Percentiles rank a stretch among this genome's conserved stretches.
These are phyloP conservation scores for Davidsoniella eucalypti DNA, from an alignment of 2,329 filamentous ascomycete species.

Conservation along the genomic window DNA sequence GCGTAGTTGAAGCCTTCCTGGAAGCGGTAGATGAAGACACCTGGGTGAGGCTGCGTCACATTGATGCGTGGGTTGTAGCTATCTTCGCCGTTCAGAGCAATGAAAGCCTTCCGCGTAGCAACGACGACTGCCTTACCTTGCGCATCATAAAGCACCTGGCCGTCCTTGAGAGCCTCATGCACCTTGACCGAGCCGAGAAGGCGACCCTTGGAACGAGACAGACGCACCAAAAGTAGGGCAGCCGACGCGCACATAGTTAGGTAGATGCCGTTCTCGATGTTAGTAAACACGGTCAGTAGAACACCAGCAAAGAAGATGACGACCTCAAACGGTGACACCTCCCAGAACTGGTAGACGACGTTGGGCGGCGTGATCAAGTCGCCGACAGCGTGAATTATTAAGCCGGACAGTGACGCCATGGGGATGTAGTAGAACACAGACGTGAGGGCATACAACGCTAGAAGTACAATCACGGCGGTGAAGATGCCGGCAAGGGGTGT, in stretches of 20 bases:
- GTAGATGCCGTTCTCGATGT: slow-evolving; percentile 83
- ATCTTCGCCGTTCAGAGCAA: slow-evolving; percentile 33
- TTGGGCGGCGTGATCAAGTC: slow-evolving; percentile 74
- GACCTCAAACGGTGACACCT: slow-evolving; percentile 66
- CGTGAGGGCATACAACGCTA: slow-evolving; percentile 70
- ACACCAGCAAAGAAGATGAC: slow-evolving; percentile 77
- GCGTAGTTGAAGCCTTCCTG: slow-evolving; percentile 40
- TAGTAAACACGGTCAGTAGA: slow-evolving; percentile 62
- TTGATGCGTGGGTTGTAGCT: slow-evolving; percentile 32
- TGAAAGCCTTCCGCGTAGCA: slow-evolving; percentile 20
- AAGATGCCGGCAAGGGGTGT: slow-evolving; percentile 77
- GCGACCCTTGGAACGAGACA: slow-evolving; percentile 64
- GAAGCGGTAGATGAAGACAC: slow-evolving; percentile 39
- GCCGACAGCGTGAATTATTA: slow-evolving; percentile 83
- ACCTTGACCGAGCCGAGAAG: slow-evolving; percentile 65
- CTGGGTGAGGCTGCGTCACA: slow-evolving; percentile 32
- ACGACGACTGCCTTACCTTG: slow-evolving; percentile 8
- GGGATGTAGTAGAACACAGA: slow-evolving; percentile 84
- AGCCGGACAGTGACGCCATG: slow-evolving; percentile 54
- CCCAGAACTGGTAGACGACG: slow-evolving; percentile 77
- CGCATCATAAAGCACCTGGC: slow-evolving; percentile 7
- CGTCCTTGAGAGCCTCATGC: slow-evolving; percentile 6
- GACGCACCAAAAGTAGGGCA: slow-evolving; percentile 65
- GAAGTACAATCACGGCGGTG: slow-evolving; percentile 63
- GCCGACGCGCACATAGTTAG: slow-evolving; percentile 63